These are phyloP conservation scores for Passiflora organensis DNA, from an alignment of 345 rosid genomes.

Conservation along the genomic window DNA sequence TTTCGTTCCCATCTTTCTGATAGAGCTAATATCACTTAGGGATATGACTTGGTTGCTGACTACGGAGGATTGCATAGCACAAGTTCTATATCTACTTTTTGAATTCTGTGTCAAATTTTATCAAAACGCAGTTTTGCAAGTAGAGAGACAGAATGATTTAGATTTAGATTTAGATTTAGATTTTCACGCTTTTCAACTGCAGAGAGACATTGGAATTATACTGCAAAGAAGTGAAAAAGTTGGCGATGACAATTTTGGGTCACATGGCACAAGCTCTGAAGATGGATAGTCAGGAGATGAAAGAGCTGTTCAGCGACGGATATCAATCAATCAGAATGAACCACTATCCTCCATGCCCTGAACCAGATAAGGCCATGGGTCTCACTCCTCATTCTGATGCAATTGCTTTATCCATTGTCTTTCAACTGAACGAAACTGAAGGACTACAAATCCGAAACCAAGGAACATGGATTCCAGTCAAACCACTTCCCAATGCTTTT, in stretches of 20 bases:
- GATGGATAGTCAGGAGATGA: constrained; percentile 45
- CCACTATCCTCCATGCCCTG: constrained; percentile 49
- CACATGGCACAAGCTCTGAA: constrained; percentile 39
- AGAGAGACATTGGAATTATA: constrained; percentile 52
- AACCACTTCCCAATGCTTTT: constrained; percentile 19
- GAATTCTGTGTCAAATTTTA: background rate
- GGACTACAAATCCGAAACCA: constrained; percentile 10
- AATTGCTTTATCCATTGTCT: constrained; percentile 18
- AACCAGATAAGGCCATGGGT: constrained; percentile 38
- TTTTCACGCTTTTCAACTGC: background rate
- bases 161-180: background rate
- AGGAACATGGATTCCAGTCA: constrained; percentile 12
- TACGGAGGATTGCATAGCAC: background rate
- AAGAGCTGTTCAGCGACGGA: constrained; percentile 34
- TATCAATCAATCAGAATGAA: constrained; percentile 47
- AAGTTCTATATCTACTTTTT: background rate
- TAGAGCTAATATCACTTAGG: background rate
- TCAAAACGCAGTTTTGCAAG: background rate
- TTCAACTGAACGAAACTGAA: constrained; percentile 7
- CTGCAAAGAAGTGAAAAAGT: constrained; percentile 25
- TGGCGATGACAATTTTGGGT: constrained; percentile 29
- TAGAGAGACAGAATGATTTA: background rate
- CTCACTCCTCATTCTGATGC: constrained; percentile 37
- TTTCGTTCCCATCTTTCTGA: background rate
- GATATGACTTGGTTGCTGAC: background rate